Evolutionary conservation across 2,329 filamentous ascomycete species (phyloP).

Genomic region (Alternaria alternata): DNA sequence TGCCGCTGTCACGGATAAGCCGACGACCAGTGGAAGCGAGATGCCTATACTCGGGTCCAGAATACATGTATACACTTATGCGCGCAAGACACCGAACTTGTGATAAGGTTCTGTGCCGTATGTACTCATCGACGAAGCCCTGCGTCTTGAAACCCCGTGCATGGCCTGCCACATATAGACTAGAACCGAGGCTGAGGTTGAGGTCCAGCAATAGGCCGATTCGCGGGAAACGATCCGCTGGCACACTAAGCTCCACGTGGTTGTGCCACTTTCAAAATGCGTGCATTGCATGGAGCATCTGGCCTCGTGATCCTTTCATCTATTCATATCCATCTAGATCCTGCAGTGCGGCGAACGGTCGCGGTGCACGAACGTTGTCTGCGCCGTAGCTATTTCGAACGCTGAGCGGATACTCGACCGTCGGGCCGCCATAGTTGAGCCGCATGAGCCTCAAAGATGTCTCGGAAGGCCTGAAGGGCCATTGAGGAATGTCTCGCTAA

Average conservation of each 20-base stretch:
- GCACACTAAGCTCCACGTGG: conserved; percentile 8
- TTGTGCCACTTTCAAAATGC: not conserved
- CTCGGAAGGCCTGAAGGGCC: not conserved
- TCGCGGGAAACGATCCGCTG: not conserved
- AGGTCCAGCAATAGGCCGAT: conserved; percentile 5
- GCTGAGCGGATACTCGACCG: not conserved
- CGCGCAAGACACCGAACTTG: not conserved
- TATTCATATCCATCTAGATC: conserved; percentile 9
- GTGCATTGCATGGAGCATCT: not conserved
- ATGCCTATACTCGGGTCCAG: not conserved
- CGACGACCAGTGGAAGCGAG: not conserved
- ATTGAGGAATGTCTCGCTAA: not conserved
- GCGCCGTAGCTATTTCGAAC: conserved; percentile 6
- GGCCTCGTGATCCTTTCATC: conserved; percentile 1
- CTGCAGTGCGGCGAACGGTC: not conserved
- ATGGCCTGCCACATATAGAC: conserved; percentile 3
- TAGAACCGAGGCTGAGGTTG: conserved; percentile 3
- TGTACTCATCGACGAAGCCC: not conserved
- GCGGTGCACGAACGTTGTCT: not conserved
- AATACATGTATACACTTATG: not conserved
- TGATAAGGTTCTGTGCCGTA: conserved; percentile 1
- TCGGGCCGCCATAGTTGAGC: not conserved
- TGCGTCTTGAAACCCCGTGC: not conserved
- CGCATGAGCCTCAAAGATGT: conserved; percentile 6
- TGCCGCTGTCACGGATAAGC: conserved; percentile 4